These are phyloP conservation scores for Leishmania gerbilli DNA, from an alignment of 208 protist genomes.

Conservation along the genomic window DNA sequence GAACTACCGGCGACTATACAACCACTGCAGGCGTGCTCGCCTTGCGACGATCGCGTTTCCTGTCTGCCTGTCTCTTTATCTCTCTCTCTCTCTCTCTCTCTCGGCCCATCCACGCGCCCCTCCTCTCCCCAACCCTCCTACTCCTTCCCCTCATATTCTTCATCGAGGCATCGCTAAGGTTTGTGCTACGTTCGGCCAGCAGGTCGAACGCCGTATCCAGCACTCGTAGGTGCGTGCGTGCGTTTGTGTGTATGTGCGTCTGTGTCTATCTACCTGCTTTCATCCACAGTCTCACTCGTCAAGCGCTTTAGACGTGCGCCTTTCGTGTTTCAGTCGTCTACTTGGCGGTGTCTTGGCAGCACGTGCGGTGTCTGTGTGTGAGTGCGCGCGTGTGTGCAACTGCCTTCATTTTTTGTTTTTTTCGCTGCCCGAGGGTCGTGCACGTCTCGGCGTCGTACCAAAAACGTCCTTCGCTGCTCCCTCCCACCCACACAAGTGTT, in stretches of 20 bases:
- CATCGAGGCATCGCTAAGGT: not conserved
- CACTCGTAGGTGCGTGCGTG: not conserved
- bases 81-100: not conserved
- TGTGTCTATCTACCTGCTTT: not conserved
- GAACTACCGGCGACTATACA: not conserved
- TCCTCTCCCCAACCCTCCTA: not conserved
- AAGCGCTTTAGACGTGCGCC: not conserved
- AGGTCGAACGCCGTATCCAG: not conserved
- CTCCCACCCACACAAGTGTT: not conserved
- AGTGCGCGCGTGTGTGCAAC: not conserved
- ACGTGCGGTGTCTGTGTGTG: not conserved
- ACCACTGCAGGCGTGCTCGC: not conserved
- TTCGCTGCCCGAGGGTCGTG: not conserved
- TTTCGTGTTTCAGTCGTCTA: not conserved
- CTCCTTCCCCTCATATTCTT: not conserved
- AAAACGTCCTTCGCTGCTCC: not conserved
- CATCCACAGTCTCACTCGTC: not conserved
- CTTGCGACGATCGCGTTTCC: not conserved
- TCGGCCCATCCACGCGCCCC: not conserved
- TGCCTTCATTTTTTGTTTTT: not conserved
- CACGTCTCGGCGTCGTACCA: not conserved
- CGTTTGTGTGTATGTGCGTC: not conserved
- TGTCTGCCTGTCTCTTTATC: not conserved
- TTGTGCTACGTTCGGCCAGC: not conserved
- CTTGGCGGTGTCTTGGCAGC: not conserved